phyloP scores from a whole-genome alignment of 2,329 filamentous ascomycete species.

The Anisogramma anomala region DNA sequence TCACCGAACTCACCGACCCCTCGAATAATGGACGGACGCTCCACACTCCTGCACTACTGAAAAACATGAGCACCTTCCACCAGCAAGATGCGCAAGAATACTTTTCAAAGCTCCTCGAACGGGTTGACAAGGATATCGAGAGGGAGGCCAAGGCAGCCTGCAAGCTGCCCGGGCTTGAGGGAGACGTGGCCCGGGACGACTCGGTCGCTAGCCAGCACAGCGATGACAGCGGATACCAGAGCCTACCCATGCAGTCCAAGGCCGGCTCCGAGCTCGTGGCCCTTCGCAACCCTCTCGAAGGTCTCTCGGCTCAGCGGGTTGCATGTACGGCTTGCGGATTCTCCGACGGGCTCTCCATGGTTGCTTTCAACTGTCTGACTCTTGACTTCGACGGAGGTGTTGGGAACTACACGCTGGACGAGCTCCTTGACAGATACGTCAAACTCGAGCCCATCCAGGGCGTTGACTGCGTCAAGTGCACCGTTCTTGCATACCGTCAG shows the following conservation, averaged over 20 bases:
- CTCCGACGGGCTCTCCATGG: conserved; percentile 79
- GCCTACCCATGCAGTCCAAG: conserved; percentile 28
- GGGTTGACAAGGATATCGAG: conserved; percentile 66
- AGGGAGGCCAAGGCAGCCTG: conserved; percentile 30
- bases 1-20: conserved; percentile 57
- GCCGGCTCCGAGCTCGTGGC: conserved; percentile 24
- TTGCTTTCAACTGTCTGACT: conserved; percentile 87
- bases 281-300: conserved; percentile 70
- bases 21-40: conserved; percentile 63
- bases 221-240: conserved; percentile 47
- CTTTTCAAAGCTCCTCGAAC: conserved; percentile 77
- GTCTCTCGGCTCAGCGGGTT: conserved; percentile 76
- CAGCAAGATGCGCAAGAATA: conserved; percentile 98
- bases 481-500: conserved; percentile 49
- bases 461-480: conserved; percentile 87
- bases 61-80: conserved; percentile 89
- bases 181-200: conserved; percentile 30
- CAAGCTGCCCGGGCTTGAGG: conserved; percentile 30
- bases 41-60: conserved; percentile 71
- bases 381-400: conserved; percentile 60
- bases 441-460: conserved; percentile 75
- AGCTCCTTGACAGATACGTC: conserved; percentile 76
- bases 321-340: conserved; percentile 77
- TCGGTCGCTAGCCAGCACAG: conserved; percentile 36
- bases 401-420: conserved; percentile 56